Percentiles rank a stretch among this genome's conserved stretches.
phyloP scores from a whole-genome alignment of 192 early-diverging fungal species.

The Coemansia nantahalensis region DNA sequence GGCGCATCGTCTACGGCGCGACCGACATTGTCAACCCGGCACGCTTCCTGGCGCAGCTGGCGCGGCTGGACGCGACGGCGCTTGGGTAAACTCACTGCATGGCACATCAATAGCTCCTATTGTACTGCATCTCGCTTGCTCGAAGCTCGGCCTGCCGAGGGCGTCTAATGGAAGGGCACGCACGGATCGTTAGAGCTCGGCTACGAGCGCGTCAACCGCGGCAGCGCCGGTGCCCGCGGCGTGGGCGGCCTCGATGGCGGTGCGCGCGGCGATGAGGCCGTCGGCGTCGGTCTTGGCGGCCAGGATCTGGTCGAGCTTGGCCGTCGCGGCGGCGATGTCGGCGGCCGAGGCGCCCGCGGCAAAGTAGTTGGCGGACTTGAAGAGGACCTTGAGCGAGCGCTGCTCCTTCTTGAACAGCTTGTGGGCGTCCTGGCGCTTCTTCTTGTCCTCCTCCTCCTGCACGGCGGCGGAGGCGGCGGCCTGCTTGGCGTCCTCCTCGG shows the following conservation, averaged over 20 bases:
- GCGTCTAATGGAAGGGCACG: too few species aligned
- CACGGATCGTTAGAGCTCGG: too few species aligned
- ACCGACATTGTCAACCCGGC: constrained; percentile 85
- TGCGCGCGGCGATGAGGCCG: constrained; percentile 56
- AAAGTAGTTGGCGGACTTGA: constrained; percentile 80
- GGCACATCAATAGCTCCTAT: too few species aligned
- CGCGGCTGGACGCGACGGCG: constrained; percentile 53
- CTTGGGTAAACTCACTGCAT: not conserved
- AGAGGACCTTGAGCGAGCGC: constrained; percentile 77
- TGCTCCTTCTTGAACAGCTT: constrained; percentile 89
- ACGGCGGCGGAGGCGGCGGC: constrained; percentile 59
- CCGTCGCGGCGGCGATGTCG: constrained; percentile 67
- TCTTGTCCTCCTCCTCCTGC: constrained; percentile 72
- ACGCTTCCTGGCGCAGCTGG: constrained; percentile 77
- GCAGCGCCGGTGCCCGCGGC: constrained; percentile 62
- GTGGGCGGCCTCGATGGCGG: constrained; percentile 61
- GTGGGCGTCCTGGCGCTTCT: constrained; percentile 85
- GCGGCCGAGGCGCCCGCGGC: constrained; percentile 58
- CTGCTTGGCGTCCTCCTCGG: constrained; percentile 57
- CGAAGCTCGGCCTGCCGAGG: too few species aligned
- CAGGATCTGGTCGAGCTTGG: constrained; percentile 77
- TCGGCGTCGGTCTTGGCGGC: constrained; percentile 61
- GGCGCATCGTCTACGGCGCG: constrained; percentile 90
- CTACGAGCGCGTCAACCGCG: constrained; percentile 52
- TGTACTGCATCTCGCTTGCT: too few species aligned